Evolutionary conservation across 331 rosid genomes (phyloP), one percentile per base, ranked within the genome.

Genomic region (Acacia pycnantha): DNA sequence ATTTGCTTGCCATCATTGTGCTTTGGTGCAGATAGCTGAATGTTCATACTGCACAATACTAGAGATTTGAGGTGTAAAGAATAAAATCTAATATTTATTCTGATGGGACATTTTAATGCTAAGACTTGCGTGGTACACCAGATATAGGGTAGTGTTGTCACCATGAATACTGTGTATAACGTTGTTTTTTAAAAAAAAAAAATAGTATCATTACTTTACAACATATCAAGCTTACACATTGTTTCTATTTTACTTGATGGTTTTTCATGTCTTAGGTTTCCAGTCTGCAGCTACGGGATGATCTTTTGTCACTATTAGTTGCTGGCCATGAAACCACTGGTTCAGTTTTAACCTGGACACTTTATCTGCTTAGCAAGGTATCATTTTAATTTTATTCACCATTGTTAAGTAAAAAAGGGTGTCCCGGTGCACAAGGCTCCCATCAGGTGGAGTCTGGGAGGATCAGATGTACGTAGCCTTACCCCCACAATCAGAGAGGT

Each of bases 311-410:
- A 37, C 85, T 95, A 83, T 82, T 95, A 83, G 99, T 95, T 81
- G 99, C 99, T 76, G 99, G 99, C 72, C 99, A 93, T 43, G 98
- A 95, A 88, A 95, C 98, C 11, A 93, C 99, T 64, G 99, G 96
- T 77, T 95, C 99, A 11, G 98, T 95, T 40, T 84, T 95, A 89
- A 95, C 99, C 27, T 95, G 99, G 98, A 95, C 99, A 48, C 83
- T 91, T 31, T 95, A 92, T 92, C 99, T 95, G 86, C 95, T 95
- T 77, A 93, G 97, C 85, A 92, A 95, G 99, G 99, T 95, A 92
- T 43, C 74, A 47, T 85, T 82, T 80, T 46, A 21, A 66, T 27
- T 46, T 46, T 50, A 46, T 26, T 47, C n/a, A 4, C 43, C 70
- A 51, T 51, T 58, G 26, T 24, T 37, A 37, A 6, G 6, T 6